Conservation (phyloP, 2,329 filamentous ascomycete genomes). For the Myriosclerotinia duriaeana region DNA sequence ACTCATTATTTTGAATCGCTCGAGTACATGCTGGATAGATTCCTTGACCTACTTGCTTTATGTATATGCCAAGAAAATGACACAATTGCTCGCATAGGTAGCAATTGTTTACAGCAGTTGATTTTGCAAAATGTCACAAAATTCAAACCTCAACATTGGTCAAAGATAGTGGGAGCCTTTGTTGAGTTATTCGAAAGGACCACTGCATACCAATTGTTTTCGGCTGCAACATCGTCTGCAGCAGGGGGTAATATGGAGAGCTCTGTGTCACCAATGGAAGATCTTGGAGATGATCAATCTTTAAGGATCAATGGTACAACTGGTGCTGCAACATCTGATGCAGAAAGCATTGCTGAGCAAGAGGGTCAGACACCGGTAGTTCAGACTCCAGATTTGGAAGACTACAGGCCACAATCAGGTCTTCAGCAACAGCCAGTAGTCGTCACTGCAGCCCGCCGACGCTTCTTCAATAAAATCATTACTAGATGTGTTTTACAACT, state of each 20-base stretch:
- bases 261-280: slow-evolving; percentile 41
- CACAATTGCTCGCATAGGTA: slow-evolving; percentile 94
- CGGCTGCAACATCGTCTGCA: slow-evolving; percentile 62
- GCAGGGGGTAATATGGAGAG: slow-evolving; percentile 55
- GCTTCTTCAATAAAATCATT: slow-evolving; percentile 99
- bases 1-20: slow-evolving; percentile 97
- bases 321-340: slow-evolving; percentile 40
- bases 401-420: slow-evolving; percentile 76
- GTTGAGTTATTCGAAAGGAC: slow-evolving; percentile 93
- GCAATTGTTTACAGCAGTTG: slow-evolving; percentile 94
- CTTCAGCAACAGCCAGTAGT: slow-evolving; percentile 86
- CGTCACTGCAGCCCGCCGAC: slow-evolving; percentile 86
- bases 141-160: slow-evolving; percentile 84
- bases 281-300: slow-evolving; percentile 49
- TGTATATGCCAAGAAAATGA: slow-evolving; percentile 99
- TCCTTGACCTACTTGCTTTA: slow-evolving; percentile 86
- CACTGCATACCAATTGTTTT: slow-evolving; percentile 93
- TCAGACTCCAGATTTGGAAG: slow-evolving; percentile 54
- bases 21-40: slow-evolving; percentile 98
- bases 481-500: slow-evolving; percentile 96
- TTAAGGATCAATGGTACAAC: slow-evolving; percentile 61
- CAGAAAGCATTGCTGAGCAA: slow-evolving; percentile 38
- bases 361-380: slow-evolving; percentile 36
- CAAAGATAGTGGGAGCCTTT: slow-evolving; percentile 91
- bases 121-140: slow-evolving; percentile 96